Evolutionary conservation across 257 asterid genomes (phyloP).

Genomic region (Solanum lycopersicoides): DNA sequence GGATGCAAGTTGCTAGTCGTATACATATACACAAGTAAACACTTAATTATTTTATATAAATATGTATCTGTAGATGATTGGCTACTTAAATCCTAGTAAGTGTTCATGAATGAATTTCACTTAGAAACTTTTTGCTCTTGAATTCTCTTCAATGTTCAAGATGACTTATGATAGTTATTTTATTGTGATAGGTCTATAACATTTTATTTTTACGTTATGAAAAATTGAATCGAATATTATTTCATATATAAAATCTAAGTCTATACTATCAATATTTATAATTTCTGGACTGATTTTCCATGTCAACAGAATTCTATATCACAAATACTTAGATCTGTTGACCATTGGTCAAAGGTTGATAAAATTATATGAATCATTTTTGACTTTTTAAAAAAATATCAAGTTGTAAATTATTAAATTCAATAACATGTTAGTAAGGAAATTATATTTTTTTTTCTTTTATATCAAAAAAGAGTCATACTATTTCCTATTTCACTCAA

Average conservation of each 20-base stretch:
- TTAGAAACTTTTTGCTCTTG: not conserved
- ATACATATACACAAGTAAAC: not conserved
- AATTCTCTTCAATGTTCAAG: not conserved
- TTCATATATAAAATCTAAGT: too few relatives aligned
- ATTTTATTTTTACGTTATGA: not conserved
- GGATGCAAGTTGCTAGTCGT: not conserved
- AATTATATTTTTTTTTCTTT: too few relatives aligned
- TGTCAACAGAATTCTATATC: not conserved
- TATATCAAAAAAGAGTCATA: too few relatives aligned
- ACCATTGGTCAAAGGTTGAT: not conserved
- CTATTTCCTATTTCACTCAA: too few relatives aligned
- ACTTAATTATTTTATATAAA: too few relatives aligned
- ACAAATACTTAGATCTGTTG: not conserved
- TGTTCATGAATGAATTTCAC: not conserved
- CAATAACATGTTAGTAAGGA: too few relatives aligned
- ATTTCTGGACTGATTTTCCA: too few relatives aligned
- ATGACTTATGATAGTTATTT: not conserved
- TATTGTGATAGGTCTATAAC: too few relatives aligned
- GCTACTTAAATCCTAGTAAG: not conserved
- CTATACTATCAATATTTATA: too few relatives aligned
- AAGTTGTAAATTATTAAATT: too few relatives aligned
- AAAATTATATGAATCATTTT: not conserved
- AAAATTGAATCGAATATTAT: too few relatives aligned
- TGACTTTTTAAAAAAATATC: too few relatives aligned
- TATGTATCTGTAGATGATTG: not conserved